Percentiles rank a stretch among this genome's conserved stretches.
Evolutionary conservation across 305 asterid genomes (phyloP).

Genomic region (Solanum hybrid): DNA sequence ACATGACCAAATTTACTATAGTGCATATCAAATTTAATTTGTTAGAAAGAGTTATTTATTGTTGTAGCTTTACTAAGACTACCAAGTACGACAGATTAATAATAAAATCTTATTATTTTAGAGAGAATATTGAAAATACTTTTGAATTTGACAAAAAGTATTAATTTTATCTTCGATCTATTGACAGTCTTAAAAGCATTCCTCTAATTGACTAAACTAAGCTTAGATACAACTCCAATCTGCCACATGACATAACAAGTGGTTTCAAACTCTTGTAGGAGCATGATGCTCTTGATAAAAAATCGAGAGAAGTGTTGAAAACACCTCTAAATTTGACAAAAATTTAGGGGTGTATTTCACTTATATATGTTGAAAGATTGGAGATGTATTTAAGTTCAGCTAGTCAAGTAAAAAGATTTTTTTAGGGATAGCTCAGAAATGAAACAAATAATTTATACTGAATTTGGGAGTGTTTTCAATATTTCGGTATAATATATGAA

Average conservation of each 20-base stretch:
- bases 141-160: background rate
- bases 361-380: too few relatives aligned
- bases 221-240: background rate
- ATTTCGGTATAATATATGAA: background rate
- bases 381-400: background rate
- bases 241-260: background rate
- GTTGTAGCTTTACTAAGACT: background rate
- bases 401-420: too few relatives aligned
- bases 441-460: background rate
- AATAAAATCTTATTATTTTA: too few relatives aligned
- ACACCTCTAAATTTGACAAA: too few relatives aligned
- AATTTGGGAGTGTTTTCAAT: too few relatives aligned
- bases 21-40: background rate
- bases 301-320: background rate
- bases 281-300: background rate
- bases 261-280: background rate
- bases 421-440: background rate
- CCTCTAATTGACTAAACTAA: too few relatives aligned
- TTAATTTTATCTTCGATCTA: too few relatives aligned
- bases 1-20: background rate
- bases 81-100: background rate
- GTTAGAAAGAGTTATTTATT: background rate
- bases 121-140: background rate
- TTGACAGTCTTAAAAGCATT: too few relatives aligned
- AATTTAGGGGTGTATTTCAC: background rate